A percentile compares a stretch with the other conserved stretches of the same genome.
Conservation (phyloP, 2,329 filamentous ascomycete genomes). For the Fusarium coffeatum region DNA sequence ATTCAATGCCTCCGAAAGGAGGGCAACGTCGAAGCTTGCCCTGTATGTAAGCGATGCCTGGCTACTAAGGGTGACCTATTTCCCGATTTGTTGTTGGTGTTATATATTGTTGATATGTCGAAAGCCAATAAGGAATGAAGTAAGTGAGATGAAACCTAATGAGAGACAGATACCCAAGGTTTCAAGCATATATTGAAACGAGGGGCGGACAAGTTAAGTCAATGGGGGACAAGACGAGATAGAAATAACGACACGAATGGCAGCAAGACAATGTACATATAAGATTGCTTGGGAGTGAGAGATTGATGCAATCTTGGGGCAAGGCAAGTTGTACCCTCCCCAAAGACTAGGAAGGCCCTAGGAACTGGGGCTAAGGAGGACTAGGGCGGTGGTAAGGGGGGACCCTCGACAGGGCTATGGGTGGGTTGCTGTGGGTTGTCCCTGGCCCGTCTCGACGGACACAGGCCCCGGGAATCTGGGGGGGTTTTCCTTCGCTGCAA, state of each 20-base stretch:
- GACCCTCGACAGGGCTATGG: slow-evolving; percentile 42
- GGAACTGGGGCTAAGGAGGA: slow-evolving; percentile 43
- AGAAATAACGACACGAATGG: slow-evolving; percentile 30
- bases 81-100: slow-evolving; percentile 35
- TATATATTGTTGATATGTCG: slow-evolving; percentile 6
- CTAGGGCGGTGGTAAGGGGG: slow-evolving; percentile 47
- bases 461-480: slow-evolving; percentile 49
- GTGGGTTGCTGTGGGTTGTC: slow-evolving; percentile 36
- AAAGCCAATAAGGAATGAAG: slow-evolving; percentile 17
- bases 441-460: slow-evolving; percentile 45
- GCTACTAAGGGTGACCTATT: slow-evolving; percentile 23
- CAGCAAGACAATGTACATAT: slow-evolving; percentile 43
- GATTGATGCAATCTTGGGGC: slow-evolving; percentile 50
- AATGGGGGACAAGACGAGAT: slow-evolving; percentile 26
- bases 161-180: slow-evolving; percentile 21
- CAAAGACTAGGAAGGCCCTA: slow-evolving; percentile 46
- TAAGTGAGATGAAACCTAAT: slow-evolving; percentile 10
- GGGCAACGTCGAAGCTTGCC: slow-evolving; percentile 48
- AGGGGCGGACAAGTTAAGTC: slow-evolving; percentile 27
- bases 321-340: slow-evolving; percentile 43
- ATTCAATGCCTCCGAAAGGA: slow-evolving; percentile 42
- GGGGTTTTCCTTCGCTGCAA: slow-evolving; percentile 36
- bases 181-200: slow-evolving; percentile 35
- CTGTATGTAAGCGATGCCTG: slow-evolving; percentile 41
- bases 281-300: slow-evolving; percentile 42